A percentile compares a stretch with the other conserved stretches of the same genome.
These are phyloP conservation scores for Wickerhamiella qilinensis DNA, from an alignment of 805 yeast genomes.

Conservation along the genomic window DNA sequence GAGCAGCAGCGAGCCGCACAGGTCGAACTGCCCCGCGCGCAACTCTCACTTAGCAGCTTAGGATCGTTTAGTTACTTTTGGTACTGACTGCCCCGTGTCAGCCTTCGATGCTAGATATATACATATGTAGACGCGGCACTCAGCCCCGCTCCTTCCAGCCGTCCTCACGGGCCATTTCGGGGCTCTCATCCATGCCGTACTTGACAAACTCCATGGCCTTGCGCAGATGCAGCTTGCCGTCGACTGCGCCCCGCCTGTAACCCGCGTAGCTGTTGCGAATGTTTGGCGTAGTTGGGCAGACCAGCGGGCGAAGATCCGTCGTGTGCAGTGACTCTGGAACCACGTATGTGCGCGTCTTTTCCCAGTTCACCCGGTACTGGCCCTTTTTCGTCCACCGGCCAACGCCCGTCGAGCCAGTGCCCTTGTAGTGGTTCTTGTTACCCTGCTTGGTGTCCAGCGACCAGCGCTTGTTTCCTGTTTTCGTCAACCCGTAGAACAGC, in stretches of 20 bases:
- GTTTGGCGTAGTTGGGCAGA: constrained; percentile 56
- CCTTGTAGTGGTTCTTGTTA: constrained; percentile 85
- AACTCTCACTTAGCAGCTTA: no score
- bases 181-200: constrained; percentile 33
- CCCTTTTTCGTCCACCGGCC: constrained; percentile 69
- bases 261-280: constrained; percentile 56
- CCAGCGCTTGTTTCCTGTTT: constrained; percentile 63
- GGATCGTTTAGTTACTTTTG: no score
- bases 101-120: no score
- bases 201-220: constrained; percentile 64
- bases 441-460: constrained; percentile 86
- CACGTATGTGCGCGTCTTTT: constrained; percentile 77
- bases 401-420: constrained; percentile 88
- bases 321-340: constrained; percentile 39
- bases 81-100: no score
- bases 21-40: no score
- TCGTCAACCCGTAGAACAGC: constrained; percentile 63
- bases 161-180: constrained; percentile 15
- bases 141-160: constrained; percentile 17
- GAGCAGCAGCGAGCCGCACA: no score
- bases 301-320: constrained; percentile 50
- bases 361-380: constrained; percentile 63
- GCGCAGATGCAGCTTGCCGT: constrained; percentile 53
- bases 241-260: constrained; percentile 45
- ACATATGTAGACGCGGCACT: neutral